These are phyloP conservation scores for Alternaria angustiovoidea DNA, from an alignment of 2,329 filamentous ascomycete species.

Conservation along the genomic window DNA sequence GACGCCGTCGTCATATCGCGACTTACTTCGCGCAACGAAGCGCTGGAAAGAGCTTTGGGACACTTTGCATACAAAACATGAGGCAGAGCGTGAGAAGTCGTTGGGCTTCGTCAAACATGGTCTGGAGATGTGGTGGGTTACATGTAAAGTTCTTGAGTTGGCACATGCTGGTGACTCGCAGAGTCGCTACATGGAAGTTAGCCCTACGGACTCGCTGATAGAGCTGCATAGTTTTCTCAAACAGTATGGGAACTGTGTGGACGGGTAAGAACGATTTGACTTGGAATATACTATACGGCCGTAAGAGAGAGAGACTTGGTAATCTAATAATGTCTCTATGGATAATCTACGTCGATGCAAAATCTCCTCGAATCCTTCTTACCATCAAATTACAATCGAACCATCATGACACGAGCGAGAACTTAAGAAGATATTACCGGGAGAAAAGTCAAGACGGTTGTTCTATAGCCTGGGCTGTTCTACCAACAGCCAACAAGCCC, in stretches of 20 bases:
- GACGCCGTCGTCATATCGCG: neutral
- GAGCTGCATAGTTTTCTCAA: slow-evolving; percentile 17
- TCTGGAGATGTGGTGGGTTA: slow-evolving; percentile 27
- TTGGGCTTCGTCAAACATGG: slow-evolving; percentile 24
- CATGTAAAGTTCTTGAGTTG: slow-evolving; percentile 16
- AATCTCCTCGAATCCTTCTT: neutral
- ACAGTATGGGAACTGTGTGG: neutral
- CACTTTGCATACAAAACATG: neutral
- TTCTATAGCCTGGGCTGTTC: neutral
- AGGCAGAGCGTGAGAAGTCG: neutral
- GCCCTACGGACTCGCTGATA: slow-evolving; percentile 16
- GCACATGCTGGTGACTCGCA: neutral
- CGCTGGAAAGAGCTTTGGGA: slow-evolving; percentile 30
- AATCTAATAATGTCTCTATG: neutral
- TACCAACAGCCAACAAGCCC: neutral
- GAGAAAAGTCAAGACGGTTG: neutral
- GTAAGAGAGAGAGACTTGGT: neutral
- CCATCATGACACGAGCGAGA: neutral
- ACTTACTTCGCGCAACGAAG: slow-evolving; percentile 15
- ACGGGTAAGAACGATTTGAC: neutral
- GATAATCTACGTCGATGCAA: neutral
- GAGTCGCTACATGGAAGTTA: slow-evolving; percentile 12
- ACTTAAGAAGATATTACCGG: neutral
- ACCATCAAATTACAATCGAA: neutral
- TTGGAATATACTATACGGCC: neutral